These are phyloP conservation scores for Trichoderma parareesei DNA, from an alignment of 495 filamentous ascomycete genomes.

Conservation along the genomic window DNA sequence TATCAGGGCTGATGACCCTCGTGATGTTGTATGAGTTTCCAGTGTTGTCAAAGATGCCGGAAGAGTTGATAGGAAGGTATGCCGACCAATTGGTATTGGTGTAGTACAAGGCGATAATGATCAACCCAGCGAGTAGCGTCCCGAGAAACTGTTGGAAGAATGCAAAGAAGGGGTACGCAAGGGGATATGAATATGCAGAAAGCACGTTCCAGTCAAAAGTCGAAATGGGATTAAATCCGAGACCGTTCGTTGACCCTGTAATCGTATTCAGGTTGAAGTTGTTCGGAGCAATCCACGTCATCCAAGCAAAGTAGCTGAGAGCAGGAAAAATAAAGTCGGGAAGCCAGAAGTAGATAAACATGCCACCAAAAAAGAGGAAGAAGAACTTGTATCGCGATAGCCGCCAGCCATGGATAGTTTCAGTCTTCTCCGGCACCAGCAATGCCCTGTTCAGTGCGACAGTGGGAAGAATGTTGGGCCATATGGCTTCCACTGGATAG, in stretches of 20 bases:
- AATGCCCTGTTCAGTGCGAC: slow-evolving; percentile 40
- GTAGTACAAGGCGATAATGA: slow-evolving; percentile 30
- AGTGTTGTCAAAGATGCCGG: slow-evolving; percentile 31
- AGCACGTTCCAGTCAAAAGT: slow-evolving; percentile 39
- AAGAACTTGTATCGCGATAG: slow-evolving; percentile 31
- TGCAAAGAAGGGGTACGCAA: slow-evolving; percentile 37
- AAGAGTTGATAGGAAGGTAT: slow-evolving; percentile 33
- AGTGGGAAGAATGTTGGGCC: slow-evolving; percentile 35
- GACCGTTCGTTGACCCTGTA: slow-evolving; percentile 25
- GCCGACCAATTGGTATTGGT: slow-evolving; percentile 32
- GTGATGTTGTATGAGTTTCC: slow-evolving; percentile 31
- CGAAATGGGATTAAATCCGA: slow-evolving; percentile 31
- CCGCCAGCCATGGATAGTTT: slow-evolving; percentile 22
- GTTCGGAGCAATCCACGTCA: slow-evolving; percentile 34
- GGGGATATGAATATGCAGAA: slow-evolving; percentile 24
- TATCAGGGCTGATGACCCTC: slow-evolving; percentile 22
- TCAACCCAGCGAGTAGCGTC: slow-evolving; percentile 20
- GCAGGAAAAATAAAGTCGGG: slow-evolving; percentile 34
- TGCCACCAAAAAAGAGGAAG: slow-evolving; percentile 22
- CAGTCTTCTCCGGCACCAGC: slow-evolving; percentile 25
- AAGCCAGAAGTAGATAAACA: slow-evolving; percentile 39
- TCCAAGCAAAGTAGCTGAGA: slow-evolving; percentile 34
- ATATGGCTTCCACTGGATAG: slow-evolving; percentile 35
- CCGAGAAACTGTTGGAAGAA: slow-evolving; percentile 35
- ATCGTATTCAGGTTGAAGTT: slow-evolving; percentile 26